phyloP scores from a whole-genome alignment of 2,329 filamentous ascomycete species.

The Didymella pomorum region DNA sequence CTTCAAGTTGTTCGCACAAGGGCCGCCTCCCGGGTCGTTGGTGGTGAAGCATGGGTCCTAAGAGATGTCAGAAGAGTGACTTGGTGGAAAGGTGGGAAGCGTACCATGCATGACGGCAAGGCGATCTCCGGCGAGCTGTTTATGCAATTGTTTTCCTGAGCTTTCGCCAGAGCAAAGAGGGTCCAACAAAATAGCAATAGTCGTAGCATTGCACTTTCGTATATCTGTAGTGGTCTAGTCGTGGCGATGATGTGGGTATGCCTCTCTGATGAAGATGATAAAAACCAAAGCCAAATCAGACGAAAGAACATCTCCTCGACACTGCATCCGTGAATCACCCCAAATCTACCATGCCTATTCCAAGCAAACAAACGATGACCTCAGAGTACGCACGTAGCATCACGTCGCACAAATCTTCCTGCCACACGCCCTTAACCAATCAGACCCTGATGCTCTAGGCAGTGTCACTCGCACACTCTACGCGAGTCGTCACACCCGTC shows the following conservation, averaged over 20 bases:
- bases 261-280: background rate
- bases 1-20: slow-evolving; percentile 7
- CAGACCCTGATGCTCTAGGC: background rate
- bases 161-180: background rate
- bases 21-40: no score
- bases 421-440: background rate
- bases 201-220: background rate
- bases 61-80: no score
- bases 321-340: background rate
- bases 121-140: background rate
- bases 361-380: background rate
- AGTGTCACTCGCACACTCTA: background rate
- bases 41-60: no score
- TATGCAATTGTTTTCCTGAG: background rate
- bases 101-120: slow-evolving; percentile 10
- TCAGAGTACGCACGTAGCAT: background rate
- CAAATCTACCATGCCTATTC: background rate
- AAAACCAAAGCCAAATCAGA: background rate
- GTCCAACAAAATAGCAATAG: background rate
- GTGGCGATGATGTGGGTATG: background rate
- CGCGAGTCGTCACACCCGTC: slow-evolving; percentile 1
- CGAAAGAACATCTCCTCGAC: background rate
- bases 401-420: background rate
- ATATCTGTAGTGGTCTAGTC: background rate
- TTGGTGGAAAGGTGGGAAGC: no score